Conservation (phyloP, 495 filamentous ascomycete species). For the Letharia columbiana region DNA sequence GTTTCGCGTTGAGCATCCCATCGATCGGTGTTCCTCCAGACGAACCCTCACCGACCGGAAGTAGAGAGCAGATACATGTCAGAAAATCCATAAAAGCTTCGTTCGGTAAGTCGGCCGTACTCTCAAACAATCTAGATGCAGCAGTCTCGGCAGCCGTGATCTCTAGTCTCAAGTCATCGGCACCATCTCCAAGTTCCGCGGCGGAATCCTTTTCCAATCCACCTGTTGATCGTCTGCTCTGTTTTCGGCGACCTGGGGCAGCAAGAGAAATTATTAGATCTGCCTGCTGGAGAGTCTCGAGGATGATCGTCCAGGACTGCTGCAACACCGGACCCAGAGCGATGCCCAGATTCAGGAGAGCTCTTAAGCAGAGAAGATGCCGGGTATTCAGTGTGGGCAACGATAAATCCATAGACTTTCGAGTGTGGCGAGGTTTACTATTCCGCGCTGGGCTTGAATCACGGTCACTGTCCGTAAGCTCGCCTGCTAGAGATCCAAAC, state of each 20-base stretch:
- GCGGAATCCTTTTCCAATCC: constrained; percentile 7
- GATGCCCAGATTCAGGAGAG: constrained; percentile 87
- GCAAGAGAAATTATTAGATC: constrained; percentile 70
- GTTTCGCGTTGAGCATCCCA: constrained; percentile 29
- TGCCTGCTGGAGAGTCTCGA: constrained; percentile 86
- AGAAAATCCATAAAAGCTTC: constrained; percentile 71
- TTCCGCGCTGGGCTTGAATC: constrained; percentile 40
- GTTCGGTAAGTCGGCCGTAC: constrained; percentile 79
- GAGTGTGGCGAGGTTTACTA: constrained; percentile 18
- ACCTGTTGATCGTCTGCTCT: constrained; percentile 15
- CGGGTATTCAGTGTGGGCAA: constrained; percentile 63
- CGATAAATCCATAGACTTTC: constrained; percentile 32
- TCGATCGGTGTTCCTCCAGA: constrained; percentile 29
- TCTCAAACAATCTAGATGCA: constrained; percentile 77
- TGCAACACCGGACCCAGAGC: constrained; percentile 78
- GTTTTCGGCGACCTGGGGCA: constrained; percentile 28
- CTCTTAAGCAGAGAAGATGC: constrained; percentile 82
- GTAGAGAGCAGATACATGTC: constrained; percentile 52
- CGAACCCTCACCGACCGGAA: constrained; percentile 30
- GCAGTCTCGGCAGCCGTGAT: constrained; percentile 85
- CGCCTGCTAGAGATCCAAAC: constrained; percentile 29
- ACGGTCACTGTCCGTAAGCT: constrained; percentile 7
- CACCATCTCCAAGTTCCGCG: constrained; percentile 26
- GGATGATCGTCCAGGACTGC: constrained; percentile 76
- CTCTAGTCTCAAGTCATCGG: constrained; percentile 61